Evolutionary conservation across 805 yeast genomes (phyloP).

Genomic region (Kazachstania africana): DNA sequence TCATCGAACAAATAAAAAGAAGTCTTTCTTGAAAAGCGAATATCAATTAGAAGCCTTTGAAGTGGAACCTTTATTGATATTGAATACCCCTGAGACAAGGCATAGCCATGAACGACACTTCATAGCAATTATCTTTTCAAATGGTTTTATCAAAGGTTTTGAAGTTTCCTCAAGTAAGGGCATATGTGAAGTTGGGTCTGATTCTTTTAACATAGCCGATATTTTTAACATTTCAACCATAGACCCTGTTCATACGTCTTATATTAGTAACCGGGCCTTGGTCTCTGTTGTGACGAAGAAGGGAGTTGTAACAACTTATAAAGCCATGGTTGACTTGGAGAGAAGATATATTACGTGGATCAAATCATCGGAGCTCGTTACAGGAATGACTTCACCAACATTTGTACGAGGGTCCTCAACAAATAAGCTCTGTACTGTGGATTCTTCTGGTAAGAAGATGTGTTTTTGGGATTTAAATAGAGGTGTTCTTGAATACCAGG

Average conservation of each 20-base stretch:
- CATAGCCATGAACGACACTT: conserved; percentile 30
- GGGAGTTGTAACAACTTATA: conserved; percentile 41
- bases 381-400: conserved; percentile 42
- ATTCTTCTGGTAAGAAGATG: conserved; percentile 36
- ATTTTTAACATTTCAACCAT: conserved; percentile 42
- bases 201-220: conserved; percentile 10
- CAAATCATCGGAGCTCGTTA: conserved; percentile 36
- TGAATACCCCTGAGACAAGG: conserved; percentile 26
- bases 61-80: conserved; percentile 20
- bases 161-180: conserved; percentile 21
- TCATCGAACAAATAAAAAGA: conserved; percentile 11
- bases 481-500: conserved; percentile 53
- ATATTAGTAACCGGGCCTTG: conserved; percentile 30
- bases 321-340: conserved; percentile 24
- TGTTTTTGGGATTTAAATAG: conserved; percentile 72
- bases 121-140: conserved; percentile 39
- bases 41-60: conserved; percentile 2
- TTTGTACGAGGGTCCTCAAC: conserved; percentile 65
- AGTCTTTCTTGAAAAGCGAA: conserved; percentile 9
- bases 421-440: conserved; percentile 66
- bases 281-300: conserved; percentile 45
- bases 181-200: conserved; percentile 26
- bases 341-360: conserved; percentile 37
- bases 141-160: conserved; percentile 20
- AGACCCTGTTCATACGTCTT: conserved; percentile 46